Evolutionary conservation across 2,329 filamentous ascomycete species (phyloP), one percentile per base, ranked within the genome.

Genomic region (Alternaria arborescens): DNA sequence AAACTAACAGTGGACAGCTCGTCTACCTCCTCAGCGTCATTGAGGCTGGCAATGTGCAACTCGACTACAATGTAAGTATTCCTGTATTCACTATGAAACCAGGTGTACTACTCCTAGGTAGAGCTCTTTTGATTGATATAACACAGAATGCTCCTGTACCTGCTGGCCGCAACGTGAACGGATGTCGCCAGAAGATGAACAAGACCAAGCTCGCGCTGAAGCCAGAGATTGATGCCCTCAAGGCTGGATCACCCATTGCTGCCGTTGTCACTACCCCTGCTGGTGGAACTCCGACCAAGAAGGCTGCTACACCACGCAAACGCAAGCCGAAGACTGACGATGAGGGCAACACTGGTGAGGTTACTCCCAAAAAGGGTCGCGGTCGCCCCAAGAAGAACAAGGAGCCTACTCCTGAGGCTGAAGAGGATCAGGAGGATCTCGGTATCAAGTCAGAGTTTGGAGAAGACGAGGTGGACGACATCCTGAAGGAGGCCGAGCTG

Each of bases 301-400:
- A 68, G 34, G 18, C 56, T 1, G 48, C 28, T 1, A 65, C 61
- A 0, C 52, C 66, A 0, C 61, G 65, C 2, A 76, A 74, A 68
- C 68, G 71, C 20, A 70, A 68, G 58, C 36, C 36, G n/a, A 62
- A 64, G 50, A 38, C 28, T 3, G 58, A 62, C 4, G 55, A 42
- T 2, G 64, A 48, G n/a, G 64, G 30, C 14, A n/a, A 11, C 4
- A 51, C 34, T 10, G 53, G 7, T 3, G 51, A 58, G n/a, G 16
- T 18, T 1, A 61, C 46, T 14, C 52, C 56, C 8, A 62, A 62
- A 56, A 65, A 65, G 46, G 18, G 24, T 12, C 59, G 50, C 3
- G 34, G 53, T 1, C 34, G 52, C 0, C 8, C 53, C 2, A 28
- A 28, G n/a, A 60, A 62, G 59, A 57, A 22, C 22, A 22, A 22